Evolutionary conservation across 495 filamentous ascomycete genomes (phyloP).

Genomic region (Cercophora newfieldiana): DNA sequence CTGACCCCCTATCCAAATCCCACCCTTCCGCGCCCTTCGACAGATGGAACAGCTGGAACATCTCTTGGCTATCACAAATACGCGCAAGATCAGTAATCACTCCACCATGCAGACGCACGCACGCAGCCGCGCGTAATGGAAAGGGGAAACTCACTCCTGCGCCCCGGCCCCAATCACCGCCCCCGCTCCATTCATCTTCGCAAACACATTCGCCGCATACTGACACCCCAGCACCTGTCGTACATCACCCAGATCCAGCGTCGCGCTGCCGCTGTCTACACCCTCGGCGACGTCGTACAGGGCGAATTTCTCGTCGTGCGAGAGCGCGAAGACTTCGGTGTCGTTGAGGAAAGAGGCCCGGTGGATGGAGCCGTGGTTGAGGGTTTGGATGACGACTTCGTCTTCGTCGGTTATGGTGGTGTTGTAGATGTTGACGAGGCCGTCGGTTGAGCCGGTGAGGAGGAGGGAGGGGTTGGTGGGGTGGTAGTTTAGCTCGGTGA

Average conservation of each 20-base stretch:
- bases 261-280: conserved; percentile 55
- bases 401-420: conserved; percentile 75
- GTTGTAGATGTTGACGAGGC: conserved; percentile 83
- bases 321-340: conserved; percentile 69
- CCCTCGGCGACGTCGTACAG: conserved; percentile 65
- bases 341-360: conserved; percentile 76
- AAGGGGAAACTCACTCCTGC: conserved; percentile 50
- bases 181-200: conserved; percentile 53
- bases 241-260: conserved; percentile 73
- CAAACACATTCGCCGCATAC: conserved; percentile 75
- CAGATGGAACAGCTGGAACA: conserved; percentile 68
- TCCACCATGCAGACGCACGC: background rate
- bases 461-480: conserved; percentile 62
- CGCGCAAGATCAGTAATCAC: conserved; percentile 12
- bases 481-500: conserved; percentile 82
- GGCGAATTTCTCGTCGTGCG: conserved; percentile 78
- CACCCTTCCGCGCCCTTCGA: conserved; percentile 56
- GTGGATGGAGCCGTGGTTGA: conserved; percentile 88
- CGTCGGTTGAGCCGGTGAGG: conserved; percentile 89
- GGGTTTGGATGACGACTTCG: conserved; percentile 78
- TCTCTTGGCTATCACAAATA: conserved; percentile 51
- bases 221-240: conserved; percentile 69
- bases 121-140: conserved; percentile 10
- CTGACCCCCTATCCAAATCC: conserved; percentile 59
- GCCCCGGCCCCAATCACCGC: conserved; percentile 62